These are phyloP conservation scores for Didymella pinodella DNA, from an alignment of 2,329 filamentous ascomycete genomes.

Conservation along the genomic window DNA sequence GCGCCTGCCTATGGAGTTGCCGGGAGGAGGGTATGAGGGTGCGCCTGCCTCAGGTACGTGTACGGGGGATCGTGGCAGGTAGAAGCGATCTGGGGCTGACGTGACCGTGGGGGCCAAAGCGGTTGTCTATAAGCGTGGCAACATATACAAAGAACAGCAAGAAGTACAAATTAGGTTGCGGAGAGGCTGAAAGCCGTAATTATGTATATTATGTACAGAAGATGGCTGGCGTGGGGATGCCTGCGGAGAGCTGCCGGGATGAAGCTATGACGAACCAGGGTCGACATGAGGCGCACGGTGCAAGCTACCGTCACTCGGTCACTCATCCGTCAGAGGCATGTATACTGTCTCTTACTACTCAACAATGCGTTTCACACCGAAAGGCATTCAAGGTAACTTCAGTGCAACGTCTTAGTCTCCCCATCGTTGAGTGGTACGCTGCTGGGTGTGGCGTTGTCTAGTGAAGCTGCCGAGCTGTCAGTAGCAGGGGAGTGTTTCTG, in stretches of 20 bases:
- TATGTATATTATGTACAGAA: conserved; percentile 21
- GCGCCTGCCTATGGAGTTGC: conserved; percentile 30
- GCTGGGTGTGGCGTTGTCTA: conserved; percentile 11
- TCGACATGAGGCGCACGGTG: conserved; percentile 23
- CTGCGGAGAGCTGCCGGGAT: conserved; percentile 36
- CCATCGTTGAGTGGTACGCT: not conserved
- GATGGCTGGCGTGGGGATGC: conserved; percentile 34
- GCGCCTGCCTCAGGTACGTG: conserved; percentile 3
- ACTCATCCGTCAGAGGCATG: conserved; percentile 4
- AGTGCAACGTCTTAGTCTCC: not conserved
- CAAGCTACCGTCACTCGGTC: conserved; percentile 5
- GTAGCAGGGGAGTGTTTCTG: conserved; percentile 17
- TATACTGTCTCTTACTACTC: not conserved
- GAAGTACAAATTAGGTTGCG: conserved; percentile 5
- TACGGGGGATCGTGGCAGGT: conserved; percentile 8
- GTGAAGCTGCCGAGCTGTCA: conserved; percentile 19
- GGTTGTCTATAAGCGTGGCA: conserved; percentile 5
- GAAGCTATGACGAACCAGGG: conserved; percentile 38
- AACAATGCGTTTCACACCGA: not conserved
- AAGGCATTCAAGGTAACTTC: not conserved
- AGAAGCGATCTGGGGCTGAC: not conserved
- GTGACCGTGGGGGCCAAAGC: conserved; percentile 2
- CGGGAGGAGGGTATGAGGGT: conserved; percentile 9
- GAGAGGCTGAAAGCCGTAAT: conserved; percentile 6
- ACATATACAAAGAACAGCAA: conserved; percentile 18